Conservation (phyloP, 768 basidiomycete genomes). For the Kwoniella heveanensis region DNA sequence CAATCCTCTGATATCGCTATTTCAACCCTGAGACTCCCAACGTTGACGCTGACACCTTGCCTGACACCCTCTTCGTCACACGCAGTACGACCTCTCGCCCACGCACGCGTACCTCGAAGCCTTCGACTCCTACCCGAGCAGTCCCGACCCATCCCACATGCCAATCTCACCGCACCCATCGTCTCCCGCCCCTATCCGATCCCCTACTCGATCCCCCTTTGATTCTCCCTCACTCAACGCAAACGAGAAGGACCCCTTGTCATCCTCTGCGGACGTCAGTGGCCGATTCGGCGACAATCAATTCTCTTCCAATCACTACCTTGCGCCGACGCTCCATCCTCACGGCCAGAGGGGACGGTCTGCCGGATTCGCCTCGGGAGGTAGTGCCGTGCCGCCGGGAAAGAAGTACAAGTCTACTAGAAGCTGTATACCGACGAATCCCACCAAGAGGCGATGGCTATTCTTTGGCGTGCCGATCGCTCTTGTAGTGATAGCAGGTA, state of each 20-base stretch:
- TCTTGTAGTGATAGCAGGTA: conserved; percentile 42
- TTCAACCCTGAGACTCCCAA: no score
- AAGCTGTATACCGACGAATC: conserved; percentile 37
- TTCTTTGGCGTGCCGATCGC: conserved; percentile 41
- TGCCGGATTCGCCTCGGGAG: background rate
- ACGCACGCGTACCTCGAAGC: conserved; percentile 48
- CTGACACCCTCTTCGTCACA: background rate
- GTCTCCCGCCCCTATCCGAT: background rate
- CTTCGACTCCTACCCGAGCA: conserved; percentile 35
- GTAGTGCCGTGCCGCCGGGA: background rate
- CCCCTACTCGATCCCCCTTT: conserved; percentile 4
- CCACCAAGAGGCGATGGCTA: conserved; percentile 40
- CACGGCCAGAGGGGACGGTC: conserved; percentile 7
- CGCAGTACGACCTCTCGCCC: conserved; percentile 45
- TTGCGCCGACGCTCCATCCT: conserved; percentile 27
- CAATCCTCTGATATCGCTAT: no score
- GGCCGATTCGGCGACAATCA: conserved; percentile 32
- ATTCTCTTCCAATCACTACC: conserved; percentile 33
- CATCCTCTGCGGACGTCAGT: background rate
- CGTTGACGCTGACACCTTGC: background rate
- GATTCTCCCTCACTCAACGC: conserved; percentile 24
- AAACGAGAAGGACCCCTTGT: conserved; percentile 36
- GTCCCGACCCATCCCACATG: conserved; percentile 37
- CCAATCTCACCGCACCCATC: conserved; percentile 22
- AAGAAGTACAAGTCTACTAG: conserved; percentile 7